Percentiles rank a stretch among this genome's conserved stretches.
phyloP scores from a whole-genome alignment of 345 rosid species.

The Rhodomyrtus tomentosa region DNA sequence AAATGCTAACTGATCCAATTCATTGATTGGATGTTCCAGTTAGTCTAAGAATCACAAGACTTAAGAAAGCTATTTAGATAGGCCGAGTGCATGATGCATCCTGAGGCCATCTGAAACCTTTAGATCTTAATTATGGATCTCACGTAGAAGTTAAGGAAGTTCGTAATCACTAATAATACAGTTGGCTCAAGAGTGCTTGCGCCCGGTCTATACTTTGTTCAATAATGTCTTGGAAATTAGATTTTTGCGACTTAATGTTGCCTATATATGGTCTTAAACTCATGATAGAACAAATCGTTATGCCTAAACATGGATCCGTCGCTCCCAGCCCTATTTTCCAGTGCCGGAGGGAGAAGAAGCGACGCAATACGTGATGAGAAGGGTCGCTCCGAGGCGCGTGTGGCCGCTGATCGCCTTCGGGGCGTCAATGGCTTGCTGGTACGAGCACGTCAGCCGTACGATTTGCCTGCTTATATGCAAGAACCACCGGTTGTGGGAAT shows the following conservation, averaged over 20 bases:
- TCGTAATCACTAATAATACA: neutral
- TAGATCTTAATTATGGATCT: neutral
- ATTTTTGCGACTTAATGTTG: neutral
- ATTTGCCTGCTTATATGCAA: slow-evolving; percentile 78
- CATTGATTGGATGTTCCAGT: neutral
- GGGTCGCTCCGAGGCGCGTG: slow-evolving; percentile 66
- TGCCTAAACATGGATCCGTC: neutral
- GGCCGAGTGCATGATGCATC: neutral
- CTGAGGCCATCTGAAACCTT: neutral
- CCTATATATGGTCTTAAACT: neutral
- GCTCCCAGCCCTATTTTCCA: slow-evolving; percentile 62
- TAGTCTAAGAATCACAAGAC: neutral
- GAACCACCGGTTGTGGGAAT: slow-evolving; percentile 85
- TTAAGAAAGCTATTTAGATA: neutral
- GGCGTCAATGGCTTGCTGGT: slow-evolving; percentile 89
- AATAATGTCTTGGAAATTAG: neutral
- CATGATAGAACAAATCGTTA: neutral
- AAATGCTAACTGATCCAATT: neutral
- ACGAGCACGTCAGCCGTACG: slow-evolving; percentile 84
- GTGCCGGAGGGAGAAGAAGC: slow-evolving; percentile 68
- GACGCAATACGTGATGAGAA: slow-evolving; percentile 76
- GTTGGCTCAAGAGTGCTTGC: neutral
- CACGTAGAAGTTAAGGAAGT: neutral
- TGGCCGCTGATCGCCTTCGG: slow-evolving; percentile 88
- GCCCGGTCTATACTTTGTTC: neutral